phyloP scores from a whole-genome alignment of 768 basidiomycete genomes.

The Leccinum longicurvipes region DNA sequence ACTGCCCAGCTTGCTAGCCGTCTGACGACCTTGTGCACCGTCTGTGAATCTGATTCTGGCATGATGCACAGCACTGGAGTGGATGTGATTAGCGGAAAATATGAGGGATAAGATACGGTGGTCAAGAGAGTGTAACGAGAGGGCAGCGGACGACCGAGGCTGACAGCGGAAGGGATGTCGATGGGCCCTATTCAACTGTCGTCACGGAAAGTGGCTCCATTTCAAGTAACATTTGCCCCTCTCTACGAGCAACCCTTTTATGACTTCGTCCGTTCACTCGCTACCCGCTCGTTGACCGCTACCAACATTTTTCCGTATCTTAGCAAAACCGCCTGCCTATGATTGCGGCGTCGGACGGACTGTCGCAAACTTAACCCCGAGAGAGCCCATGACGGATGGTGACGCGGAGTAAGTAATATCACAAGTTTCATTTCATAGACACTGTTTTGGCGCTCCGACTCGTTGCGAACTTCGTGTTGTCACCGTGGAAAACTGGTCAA shows the following conservation, averaged over 20 bases:
- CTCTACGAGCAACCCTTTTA: not conserved
- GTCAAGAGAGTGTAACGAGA: not conserved
- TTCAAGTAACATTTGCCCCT: slow-evolving; percentile 4
- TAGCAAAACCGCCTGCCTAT: not conserved
- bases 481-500: not conserved
- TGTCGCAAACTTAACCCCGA: no score
- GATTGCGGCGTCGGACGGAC: not conserved
- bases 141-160: not conserved
- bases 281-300: not conserved
- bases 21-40: slow-evolving; percentile 70
- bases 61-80: slow-evolving; percentile 5
- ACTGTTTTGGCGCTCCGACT: no score
- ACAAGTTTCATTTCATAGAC: not conserved
- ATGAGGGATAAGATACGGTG: slow-evolving; percentile 10
- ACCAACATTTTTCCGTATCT: not conserved
- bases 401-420: no score
- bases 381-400: no score
- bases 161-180: not conserved
- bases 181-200: not conserved
- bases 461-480: not conserved
- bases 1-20: slow-evolving; percentile 70
- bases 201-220: slow-evolving; percentile 2
- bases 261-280: not conserved
- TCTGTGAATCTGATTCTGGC: slow-evolving; percentile 34
- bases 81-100: slow-evolving; percentile 7